Evolutionary conservation across 257 asterid genomes (phyloP), one percentile per base, ranked within the genome.

Genomic region (Fraxinus cuspidata): DNA sequence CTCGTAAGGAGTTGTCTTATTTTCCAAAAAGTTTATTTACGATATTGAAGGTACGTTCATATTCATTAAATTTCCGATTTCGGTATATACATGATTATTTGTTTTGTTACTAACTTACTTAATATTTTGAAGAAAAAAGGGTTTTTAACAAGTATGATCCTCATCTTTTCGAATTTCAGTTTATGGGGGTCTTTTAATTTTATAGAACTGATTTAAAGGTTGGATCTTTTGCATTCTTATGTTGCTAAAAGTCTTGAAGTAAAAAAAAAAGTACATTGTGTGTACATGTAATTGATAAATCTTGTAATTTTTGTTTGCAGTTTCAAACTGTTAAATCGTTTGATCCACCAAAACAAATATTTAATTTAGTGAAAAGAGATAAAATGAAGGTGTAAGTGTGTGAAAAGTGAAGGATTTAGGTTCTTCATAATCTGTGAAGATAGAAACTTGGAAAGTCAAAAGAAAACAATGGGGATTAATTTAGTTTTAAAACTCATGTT

Each of bases 1-100:
- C n/a, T n/a, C n/a, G n/a, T n/a, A n/a, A n/a, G n/a, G n/a, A n/a
- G n/a, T n/a, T n/a, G n/a, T n/a, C n/a, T n/a, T n/a, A n/a, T n/a
- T 28, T 28, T 28, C 1, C 29, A 0, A 28, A 28, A 28, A 28
- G 29, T 28, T 28, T 28, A 28, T 28, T 28, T 1, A 28, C 29
- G 29, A 28, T 28, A 0, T 28, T 28, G 29, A 28, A 28, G 29
- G 29, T 28, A 28, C 29, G 29, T 28, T 28, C 29, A 28, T 28
- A 28, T 28, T 28, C 29, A 28, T 28, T 28, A 28, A 28, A 27
- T 27, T 27, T 27, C 29, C 1, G 29, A 49, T 49, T 49, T 13
- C 4, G 4, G 60, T 49, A 6, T 49, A 13, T 49, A 49, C 74
- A 66, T 74, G 83, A 80, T 84, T 81, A 78, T 56, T 81, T 68